Percentiles rank a stretch among this genome's conserved stretches.
Evolutionary conservation across 192 early-diverging fungal species (phyloP).

Genomic region (Entomortierella parvispora): DNA sequence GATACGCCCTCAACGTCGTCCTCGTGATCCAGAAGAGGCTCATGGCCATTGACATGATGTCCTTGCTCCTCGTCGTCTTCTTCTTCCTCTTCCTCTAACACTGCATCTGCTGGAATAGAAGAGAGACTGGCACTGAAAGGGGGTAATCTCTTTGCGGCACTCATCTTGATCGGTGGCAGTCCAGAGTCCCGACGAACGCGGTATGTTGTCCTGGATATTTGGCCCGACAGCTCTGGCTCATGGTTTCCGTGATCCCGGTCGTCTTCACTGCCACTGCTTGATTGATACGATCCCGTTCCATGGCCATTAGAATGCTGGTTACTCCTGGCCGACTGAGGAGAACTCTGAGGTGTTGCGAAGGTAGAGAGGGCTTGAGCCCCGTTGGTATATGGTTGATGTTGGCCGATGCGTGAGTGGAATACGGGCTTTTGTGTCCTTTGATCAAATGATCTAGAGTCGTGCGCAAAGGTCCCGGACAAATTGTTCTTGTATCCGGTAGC

Average conservation of each 20-base stretch:
- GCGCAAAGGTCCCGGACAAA: slow-evolving; percentile 21
- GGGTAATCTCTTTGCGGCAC: slow-evolving; percentile 36
- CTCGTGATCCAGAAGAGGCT: slow-evolving; percentile 6
- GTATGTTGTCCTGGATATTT: slow-evolving; percentile 12
- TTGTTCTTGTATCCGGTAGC: slow-evolving; percentile 15
- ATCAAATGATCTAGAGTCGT: slow-evolving; percentile 8
- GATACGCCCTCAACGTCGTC: slow-evolving; percentile 13
- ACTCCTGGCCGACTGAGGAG: slow-evolving; percentile 23
- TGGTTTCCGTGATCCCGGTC: slow-evolving; percentile 25
- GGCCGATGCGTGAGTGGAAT: neutral
- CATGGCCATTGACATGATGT: neutral
- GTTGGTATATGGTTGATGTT: slow-evolving; percentile 8
- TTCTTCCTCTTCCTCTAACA: slow-evolving; percentile 42
- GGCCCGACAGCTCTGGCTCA: slow-evolving; percentile 18
- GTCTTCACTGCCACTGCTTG: slow-evolving; percentile 43
- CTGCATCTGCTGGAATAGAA: slow-evolving; percentile 25
- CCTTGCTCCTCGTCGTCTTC: slow-evolving; percentile 25
- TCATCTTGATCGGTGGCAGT: slow-evolving; percentile 40
- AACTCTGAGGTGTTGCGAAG: slow-evolving; percentile 35
- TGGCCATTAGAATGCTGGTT: slow-evolving; percentile 2
- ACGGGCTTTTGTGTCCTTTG: slow-evolving; percentile 7
- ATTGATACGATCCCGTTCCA: slow-evolving; percentile 12
- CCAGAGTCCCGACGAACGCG: slow-evolving; percentile 40
- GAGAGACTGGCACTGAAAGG: slow-evolving; percentile 27
- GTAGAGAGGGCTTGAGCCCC: slow-evolving; percentile 14